Evolutionary conservation across 192 early-diverging fungal genomes (phyloP).

Genomic region (Backusella australiensis): DNA sequence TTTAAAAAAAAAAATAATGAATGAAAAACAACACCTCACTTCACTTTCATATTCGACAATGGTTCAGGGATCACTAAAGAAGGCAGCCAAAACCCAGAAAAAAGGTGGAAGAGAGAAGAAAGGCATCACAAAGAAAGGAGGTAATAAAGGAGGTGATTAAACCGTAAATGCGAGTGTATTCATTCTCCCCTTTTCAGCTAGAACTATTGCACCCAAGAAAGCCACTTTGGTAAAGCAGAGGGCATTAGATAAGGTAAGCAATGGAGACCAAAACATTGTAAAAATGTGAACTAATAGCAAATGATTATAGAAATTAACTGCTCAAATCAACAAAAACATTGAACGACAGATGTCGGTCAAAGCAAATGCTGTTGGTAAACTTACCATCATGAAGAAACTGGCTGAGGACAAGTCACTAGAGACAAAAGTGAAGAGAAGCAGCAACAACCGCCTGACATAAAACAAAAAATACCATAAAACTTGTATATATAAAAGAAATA

Average conservation of each 20-base stretch:
- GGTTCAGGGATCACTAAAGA: constrained; percentile 21
- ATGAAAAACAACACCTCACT: neutral
- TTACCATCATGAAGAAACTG: constrained; percentile 74
- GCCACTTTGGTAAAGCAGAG: constrained; percentile 26
- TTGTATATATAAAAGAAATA: neutral
- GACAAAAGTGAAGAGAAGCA: neutral
- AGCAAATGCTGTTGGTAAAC: constrained; percentile 71
- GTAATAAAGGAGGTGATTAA: constrained; percentile 5
- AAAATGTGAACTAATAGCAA: neutral
- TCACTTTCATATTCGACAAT: neutral
- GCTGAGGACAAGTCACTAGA: constrained; percentile 48
- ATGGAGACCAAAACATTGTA: too few relatives aligned
- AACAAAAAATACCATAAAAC: constrained; percentile 5
- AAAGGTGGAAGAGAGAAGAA: constrained; percentile 20
- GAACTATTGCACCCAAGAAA: constrained; percentile 39
- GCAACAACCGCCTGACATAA: constrained; percentile 11
- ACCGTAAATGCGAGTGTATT: neutral
- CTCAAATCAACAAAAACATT: constrained; percentile 53
- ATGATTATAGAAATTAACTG: constrained; percentile 42
- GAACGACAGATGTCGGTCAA: constrained; percentile 67
- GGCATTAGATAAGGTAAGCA: constrained; percentile 24
- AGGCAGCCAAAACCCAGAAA: neutral
- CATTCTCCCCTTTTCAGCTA: constrained; percentile 11
- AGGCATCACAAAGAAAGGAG: constrained; percentile 24
- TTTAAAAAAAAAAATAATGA: neutral